A percentile compares a stretch with the other conserved stretches of the same genome.
Conservation (phyloP, 140 eudicot species). For the Erigeron philadelphicus region DNA sequence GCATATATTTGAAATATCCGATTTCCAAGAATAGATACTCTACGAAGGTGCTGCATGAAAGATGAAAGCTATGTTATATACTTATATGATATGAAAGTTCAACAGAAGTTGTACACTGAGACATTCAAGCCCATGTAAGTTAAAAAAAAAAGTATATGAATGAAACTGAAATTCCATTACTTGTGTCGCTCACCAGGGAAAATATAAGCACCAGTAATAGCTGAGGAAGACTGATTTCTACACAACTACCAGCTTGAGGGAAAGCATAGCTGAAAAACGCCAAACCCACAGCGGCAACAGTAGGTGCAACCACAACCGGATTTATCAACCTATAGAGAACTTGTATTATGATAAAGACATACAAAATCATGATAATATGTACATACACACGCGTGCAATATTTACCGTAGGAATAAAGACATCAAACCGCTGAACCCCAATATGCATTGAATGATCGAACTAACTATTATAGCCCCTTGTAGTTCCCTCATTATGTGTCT, state of each 20-base stretch:
- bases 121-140: not conserved
- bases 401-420: conserved; percentile 74
- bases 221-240: conserved; percentile 87
- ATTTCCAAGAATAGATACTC: conserved; percentile 68
- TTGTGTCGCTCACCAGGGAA: conserved; percentile 59
- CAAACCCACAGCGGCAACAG: conserved; percentile 78
- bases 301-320: conserved; percentile 95
- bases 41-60: conserved; percentile 68
- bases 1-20: conserved; percentile 78
- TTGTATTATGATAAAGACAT: not conserved
- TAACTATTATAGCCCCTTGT: conserved; percentile 89
- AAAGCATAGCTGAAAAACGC: conserved; percentile 93
- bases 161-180: not conserved
- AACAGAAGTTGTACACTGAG: not conserved
- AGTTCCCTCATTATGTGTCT: conserved; percentile 90
- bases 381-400: not conserved
- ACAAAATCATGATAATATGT: not conserved
- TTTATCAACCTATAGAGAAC: conserved; percentile 65
- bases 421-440: conserved; percentile 87
- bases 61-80: conserved; percentile 10
- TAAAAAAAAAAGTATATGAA: not conserved
- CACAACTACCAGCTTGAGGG: conserved; percentile 95
- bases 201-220: conserved; percentile 73
- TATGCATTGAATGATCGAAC: conserved; percentile 84
- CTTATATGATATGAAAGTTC: not conserved